Evolutionary conservation across 768 basidiomycete genomes (phyloP).

Genomic region (Calvatia gigantea): DNA sequence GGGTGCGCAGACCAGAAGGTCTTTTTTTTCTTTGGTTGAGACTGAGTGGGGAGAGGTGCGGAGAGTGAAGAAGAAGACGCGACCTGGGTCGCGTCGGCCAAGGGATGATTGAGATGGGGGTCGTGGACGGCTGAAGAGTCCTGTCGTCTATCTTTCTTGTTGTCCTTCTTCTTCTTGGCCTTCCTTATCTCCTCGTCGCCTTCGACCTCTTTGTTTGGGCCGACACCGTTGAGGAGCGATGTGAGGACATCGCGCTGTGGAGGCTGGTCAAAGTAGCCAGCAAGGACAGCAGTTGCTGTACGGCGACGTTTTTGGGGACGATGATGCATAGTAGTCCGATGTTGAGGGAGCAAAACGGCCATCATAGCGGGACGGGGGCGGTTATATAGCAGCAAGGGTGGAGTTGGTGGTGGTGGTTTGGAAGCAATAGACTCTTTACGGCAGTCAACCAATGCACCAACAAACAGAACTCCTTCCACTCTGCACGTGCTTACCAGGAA

Average conservation of each 20-base stretch:
- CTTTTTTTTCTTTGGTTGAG: conserved; percentile 29
- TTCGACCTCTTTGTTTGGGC: conserved; percentile 60
- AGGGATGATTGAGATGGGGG: neutral
- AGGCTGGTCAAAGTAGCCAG: conserved; percentile 68
- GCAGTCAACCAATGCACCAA: conserved; percentile 42
- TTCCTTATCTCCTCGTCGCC: conserved; percentile 54
- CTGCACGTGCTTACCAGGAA: conserved; percentile 46
- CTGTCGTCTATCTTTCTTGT: conserved; percentile 32
- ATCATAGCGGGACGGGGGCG: conserved; percentile 17
- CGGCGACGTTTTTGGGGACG: conserved; percentile 46
- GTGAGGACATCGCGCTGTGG: conserved; percentile 75
- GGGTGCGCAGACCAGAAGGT: conserved; percentile 50
- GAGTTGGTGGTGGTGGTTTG: conserved; percentile 51
- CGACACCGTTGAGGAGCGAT: conserved; percentile 73
- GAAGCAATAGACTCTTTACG: conserved; percentile 48
- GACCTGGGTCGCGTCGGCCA: neutral
- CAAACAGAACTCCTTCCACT: conserved; percentile 38
- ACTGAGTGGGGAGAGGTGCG: conserved; percentile 8
- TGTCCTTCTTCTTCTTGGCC: conserved; percentile 51
- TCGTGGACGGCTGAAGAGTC: conserved; percentile 4
- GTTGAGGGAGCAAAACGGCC: conserved; percentile 31
- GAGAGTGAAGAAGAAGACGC: conserved; percentile 2
- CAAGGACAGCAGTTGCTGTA: conserved; percentile 72
- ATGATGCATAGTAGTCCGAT: conserved; percentile 24
- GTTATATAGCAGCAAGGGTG: conserved; percentile 34